A percentile compares a stretch with the other conserved stretches of the same genome.
Evolutionary conservation across 2,329 filamentous ascomycete genomes (phyloP).

Genomic region (Ophiostoma sp.): DNA sequence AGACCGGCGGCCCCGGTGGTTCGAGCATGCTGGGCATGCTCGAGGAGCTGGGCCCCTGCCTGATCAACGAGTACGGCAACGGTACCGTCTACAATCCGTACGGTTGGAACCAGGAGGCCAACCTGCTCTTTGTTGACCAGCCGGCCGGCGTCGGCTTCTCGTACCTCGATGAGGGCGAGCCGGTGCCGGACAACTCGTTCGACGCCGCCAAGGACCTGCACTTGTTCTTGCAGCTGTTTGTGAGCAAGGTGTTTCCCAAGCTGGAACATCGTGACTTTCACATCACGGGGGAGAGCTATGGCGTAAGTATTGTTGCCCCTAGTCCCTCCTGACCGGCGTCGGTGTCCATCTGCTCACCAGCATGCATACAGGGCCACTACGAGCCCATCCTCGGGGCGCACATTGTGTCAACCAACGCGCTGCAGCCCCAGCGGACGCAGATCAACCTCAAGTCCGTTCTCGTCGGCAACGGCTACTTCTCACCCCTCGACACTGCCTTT

Average conservation of each 20-base stretch:
- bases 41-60: constrained; percentile 47
- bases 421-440: constrained; percentile 41
- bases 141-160: constrained; percentile 60
- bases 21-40: constrained; percentile 45
- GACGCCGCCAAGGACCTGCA: constrained; percentile 42
- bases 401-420: constrained; percentile 43
- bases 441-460: constrained; percentile 55
- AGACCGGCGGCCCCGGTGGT: constrained; percentile 45
- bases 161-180: constrained; percentile 38
- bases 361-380: no score
- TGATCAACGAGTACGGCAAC: constrained; percentile 45
- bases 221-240: constrained; percentile 20
- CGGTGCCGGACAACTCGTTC: constrained; percentile 50
- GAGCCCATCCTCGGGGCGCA: no score
- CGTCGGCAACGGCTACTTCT: constrained; percentile 54
- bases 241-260: constrained; percentile 15
- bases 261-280: constrained; percentile 3
- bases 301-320: no score
- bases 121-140: constrained; percentile 63
- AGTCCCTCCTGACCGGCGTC: no score
- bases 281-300: constrained; percentile 24
- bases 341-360: no score
- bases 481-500: constrained; percentile 53
- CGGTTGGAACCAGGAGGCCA: constrained; percentile 59
- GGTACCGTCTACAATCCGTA: constrained; percentile 51